Evolutionary conservation across 768 basidiomycete genomes (phyloP), one percentile per base, ranked within the genome.

Genomic region (Phlegmacium glaucopus): DNA sequence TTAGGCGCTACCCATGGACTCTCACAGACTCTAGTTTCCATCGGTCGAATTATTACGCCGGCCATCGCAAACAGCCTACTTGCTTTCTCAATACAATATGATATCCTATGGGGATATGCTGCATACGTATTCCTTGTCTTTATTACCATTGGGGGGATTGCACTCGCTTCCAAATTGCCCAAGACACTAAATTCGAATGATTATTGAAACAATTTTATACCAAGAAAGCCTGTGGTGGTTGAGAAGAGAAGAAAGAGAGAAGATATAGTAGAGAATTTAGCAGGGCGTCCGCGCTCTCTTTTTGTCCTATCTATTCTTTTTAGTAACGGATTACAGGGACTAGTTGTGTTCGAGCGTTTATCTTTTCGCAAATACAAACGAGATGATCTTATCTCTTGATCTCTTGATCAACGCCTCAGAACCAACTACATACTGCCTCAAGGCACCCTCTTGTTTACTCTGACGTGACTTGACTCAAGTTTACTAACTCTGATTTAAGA

Each of bases 1-100:
- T 64, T 83, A 7, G 81, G 81, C 3, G 72, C 76, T 1, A 79
- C 78, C 13, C 82, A 83, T 48, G 82, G 81, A 0, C 60, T 77
- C 1, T 58, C 55, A 2, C 63, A 64, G 47, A 62, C 60, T 10
- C 47, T 64, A 9, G 60, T 55, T 13, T 55, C 63, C n/a, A 47
- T 62, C 6, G 58, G 59, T n/a, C 50, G 63, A 1, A 57, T 62
- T 39, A 18, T 54, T 3, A 46, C 53, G 15, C 60, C 60, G 0
- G 53, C 54, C 11, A 47, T 61, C 40, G 47, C 58, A 0, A 61
- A 46, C n/a, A 53, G 54, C 32, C 37, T 62, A 22, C 54, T 62
- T n/a, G 59, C 61, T 7, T 50, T 58, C 11, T 64, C 62, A n/a
- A 60, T 62, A 45, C 48, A 62, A 44, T 45, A 56, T 22, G 42